A percentile compares a stretch with the other conserved stretches of the same genome.
phyloP scores from a whole-genome alignment of 805 yeast genomes.

The Saturnispora mendoncae region DNA sequence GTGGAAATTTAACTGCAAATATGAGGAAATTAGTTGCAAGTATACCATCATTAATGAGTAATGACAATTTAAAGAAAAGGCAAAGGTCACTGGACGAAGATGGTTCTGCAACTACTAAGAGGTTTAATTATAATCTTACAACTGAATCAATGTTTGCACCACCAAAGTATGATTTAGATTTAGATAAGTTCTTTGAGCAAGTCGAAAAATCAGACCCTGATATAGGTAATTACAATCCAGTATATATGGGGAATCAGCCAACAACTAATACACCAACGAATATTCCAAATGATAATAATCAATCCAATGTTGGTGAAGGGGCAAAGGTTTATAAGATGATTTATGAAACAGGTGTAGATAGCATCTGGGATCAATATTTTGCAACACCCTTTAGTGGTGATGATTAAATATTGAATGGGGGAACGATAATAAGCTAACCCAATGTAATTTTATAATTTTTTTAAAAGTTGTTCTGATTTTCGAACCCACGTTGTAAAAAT shows the following conservation, averaged over 20 bases:
- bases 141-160: slow-evolving; percentile 16
- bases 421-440: neutral
- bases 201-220: slow-evolving; percentile 26
- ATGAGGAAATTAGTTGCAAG: slow-evolving; percentile 32
- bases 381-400: slow-evolving; percentile 21
- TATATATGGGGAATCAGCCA: too few relatives aligned
- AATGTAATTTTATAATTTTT: neutral
- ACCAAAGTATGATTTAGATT: slow-evolving; percentile 30
- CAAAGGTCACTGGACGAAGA: neutral
- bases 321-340: slow-evolving; percentile 51
- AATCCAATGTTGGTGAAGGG: slow-evolving; percentile 36
- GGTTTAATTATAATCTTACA: neutral
- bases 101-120: slow-evolving; percentile 4
- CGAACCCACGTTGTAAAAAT: neutral
- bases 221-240: too few relatives aligned
- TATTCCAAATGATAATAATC: neutral
- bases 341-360: slow-evolving; percentile 53
- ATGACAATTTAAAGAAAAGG: slow-evolving; percentile 9
- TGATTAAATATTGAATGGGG: slow-evolving; percentile 4
- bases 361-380: slow-evolving; percentile 63
- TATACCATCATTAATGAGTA: slow-evolving; percentile 20
- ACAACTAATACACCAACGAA: too few relatives aligned
- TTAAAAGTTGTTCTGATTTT: neutral
- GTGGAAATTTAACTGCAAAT: slow-evolving; percentile 32
- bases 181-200: slow-evolving; percentile 42